Conservation (phyloP, 2,329 filamentous ascomycete genomes). For the Cercospora zeae-maydis region DNA sequence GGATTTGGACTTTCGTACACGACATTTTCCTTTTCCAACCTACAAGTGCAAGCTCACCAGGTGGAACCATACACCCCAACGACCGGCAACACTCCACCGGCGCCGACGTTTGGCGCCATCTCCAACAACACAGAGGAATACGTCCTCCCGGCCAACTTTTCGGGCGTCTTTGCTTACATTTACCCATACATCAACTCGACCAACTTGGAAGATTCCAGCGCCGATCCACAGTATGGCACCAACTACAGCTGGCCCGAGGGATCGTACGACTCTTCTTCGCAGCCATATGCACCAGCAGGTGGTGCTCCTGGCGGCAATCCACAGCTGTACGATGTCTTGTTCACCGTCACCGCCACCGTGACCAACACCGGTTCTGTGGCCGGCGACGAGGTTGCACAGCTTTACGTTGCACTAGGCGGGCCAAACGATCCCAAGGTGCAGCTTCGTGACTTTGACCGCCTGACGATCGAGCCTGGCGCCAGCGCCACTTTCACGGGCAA, state of each 20-base stretch:
- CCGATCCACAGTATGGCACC: slow-evolving; percentile 59
- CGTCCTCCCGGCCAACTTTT: slow-evolving; percentile 61
- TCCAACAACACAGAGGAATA: slow-evolving; percentile 64
- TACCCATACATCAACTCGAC: slow-evolving; percentile 70
- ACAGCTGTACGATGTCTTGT: slow-evolving; percentile 65
- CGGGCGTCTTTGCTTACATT: slow-evolving; percentile 56
- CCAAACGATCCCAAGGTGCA: slow-evolving; percentile 60
- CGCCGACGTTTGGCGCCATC: slow-evolving; percentile 62
- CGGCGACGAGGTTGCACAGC: slow-evolving; percentile 70
- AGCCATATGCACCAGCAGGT: slow-evolving; percentile 60
- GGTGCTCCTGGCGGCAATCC: slow-evolving; percentile 56
- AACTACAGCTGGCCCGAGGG: slow-evolving; percentile 58
- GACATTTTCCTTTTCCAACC: slow-evolving; percentile 69
- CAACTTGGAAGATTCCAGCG: slow-evolving; percentile 54
- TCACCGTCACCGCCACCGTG: slow-evolving; percentile 63
- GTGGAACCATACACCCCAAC: slow-evolving; percentile 57
- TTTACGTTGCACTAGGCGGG: slow-evolving; percentile 76
- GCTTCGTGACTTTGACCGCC: slow-evolving; percentile 65
- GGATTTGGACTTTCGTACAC: slow-evolving; percentile 69
- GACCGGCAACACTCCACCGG: slow-evolving; percentile 58
- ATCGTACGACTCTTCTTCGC: slow-evolving; percentile 56
- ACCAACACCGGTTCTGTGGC: slow-evolving; percentile 64
- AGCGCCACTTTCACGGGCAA: slow-evolving; percentile 63
- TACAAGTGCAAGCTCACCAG: slow-evolving; percentile 54
- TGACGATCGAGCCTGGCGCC: slow-evolving; percentile 68